Evolutionary conservation across 2,329 filamentous ascomycete species (phyloP).

Genomic region (Nemania sp.): DNA sequence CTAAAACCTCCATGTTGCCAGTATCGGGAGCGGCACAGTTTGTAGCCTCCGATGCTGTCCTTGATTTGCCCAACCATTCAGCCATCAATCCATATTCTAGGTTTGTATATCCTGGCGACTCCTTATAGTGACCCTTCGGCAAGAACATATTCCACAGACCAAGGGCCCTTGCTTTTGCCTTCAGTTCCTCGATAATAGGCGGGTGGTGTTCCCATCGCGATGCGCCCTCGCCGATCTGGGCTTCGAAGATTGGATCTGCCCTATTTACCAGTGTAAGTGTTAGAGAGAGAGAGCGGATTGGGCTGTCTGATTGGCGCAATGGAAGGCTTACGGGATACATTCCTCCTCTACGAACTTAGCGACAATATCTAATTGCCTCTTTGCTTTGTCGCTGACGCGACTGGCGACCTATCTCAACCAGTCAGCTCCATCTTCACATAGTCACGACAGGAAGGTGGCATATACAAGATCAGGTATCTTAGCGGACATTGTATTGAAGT

Average conservation of each 20-base stretch:
- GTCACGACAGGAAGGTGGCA: conserved; percentile 21
- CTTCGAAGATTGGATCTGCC: conserved; percentile 82
- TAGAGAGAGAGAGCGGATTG: conserved; percentile 39
- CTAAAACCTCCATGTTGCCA: conserved; percentile 94
- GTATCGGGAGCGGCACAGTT: conserved; percentile 94
- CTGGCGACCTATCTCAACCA: conserved; percentile 56
- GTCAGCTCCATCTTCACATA: conserved; percentile 33
- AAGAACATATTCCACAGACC: conserved; percentile 99
- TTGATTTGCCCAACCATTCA: conserved; percentile 90
- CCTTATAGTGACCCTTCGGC: conserved; percentile 92
- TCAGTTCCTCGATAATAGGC: conserved; percentile 86
- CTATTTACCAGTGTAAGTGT: conserved; percentile 53
- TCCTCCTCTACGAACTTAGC: conserved; percentile 98
- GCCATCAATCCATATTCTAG: conserved; percentile 98
- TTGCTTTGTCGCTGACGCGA: conserved; percentile 84
- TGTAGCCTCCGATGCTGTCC: conserved; percentile 84
- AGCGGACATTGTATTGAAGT: conserved; percentile 46
- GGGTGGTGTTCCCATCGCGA: conserved; percentile 86
- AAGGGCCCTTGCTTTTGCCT: conserved; percentile 82
- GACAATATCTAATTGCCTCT: conserved; percentile 85
- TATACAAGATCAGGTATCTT: conserved; percentile 51
- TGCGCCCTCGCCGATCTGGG: conserved; percentile 81
- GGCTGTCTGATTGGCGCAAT: not conserved
- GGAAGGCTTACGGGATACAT: conserved; percentile 77
- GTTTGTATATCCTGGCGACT: conserved; percentile 94